Evolutionary conservation across 768 basidiomycete species (phyloP), one percentile per base, ranked within the genome.

Genomic region (Macrolepiota albuminosa): DNA sequence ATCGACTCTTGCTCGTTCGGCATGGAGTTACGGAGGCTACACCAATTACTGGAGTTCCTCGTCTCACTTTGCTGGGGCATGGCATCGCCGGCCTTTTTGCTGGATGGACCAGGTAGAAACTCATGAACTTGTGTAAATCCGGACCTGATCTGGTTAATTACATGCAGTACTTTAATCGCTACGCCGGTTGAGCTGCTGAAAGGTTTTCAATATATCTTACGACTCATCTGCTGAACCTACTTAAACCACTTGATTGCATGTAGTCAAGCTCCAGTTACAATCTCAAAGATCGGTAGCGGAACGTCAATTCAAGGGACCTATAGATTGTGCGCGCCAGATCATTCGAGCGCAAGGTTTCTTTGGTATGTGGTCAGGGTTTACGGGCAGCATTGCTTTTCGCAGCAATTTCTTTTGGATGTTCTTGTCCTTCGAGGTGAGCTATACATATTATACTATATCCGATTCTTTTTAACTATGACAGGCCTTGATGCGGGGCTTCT

Each of bases 341-440:
- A 71, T 88, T 21, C 76, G 76, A 8, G 72, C 77, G 11, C 85
- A 88, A 67, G 91, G 92, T 14, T 52, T 83, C 8, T 58, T 70
- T 18, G 91, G 91, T 7, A 74, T 93, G 61, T 93, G 87, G 85
- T 83, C 84, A 65, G 91, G 90, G 56, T 80, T 93, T 62, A 82
- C 84, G 0, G 89, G 87, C 2, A 89, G 87, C 62, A 75, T 91
- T 33, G 80, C 84, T 6, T 91, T 88, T 70, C 75, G 91, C 52
- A 82, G 82, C 59, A 88, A 86, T 73, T 91, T 92, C 71, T 82
- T 87, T 61, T 88, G 84, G 81, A 87, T 91, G 85, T 93, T 91
- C 70, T 76, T 88, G 43, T 83, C 83, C 31, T 81, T 87, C 62
- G 87, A 89, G 78, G 84, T 83, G 43, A 43, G 51, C 37, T 29